phyloP scores from a whole-genome alignment of 2,329 filamentous ascomycete species.

The Hymenoscyphus fructigenus region DNA sequence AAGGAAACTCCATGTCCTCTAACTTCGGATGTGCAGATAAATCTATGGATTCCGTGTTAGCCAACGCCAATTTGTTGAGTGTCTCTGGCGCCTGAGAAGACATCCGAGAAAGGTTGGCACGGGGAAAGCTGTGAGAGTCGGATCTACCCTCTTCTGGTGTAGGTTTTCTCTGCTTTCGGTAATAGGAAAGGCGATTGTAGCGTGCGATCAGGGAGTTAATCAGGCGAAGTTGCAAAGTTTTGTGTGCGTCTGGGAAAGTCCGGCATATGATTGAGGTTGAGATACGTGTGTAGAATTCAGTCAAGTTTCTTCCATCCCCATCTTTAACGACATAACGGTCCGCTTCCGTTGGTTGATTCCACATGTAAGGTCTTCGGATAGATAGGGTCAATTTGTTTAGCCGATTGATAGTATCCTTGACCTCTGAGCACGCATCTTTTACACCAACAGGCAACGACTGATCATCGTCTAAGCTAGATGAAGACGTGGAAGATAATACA shows the following conservation, averaged over 20 bases:
- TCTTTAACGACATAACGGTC: neutral
- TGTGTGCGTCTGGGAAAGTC: neutral
- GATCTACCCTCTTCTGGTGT: neutral
- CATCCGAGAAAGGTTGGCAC: neutral
- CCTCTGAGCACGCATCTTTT: neutral
- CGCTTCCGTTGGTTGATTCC: neutral
- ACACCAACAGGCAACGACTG: neutral
- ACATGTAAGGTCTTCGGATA: neutral
- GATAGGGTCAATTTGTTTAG: neutral
- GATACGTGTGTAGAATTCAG: conserved; percentile 1
- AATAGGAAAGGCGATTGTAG: neutral
- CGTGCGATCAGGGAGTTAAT: neutral
- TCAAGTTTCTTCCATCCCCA: conserved; percentile 2
- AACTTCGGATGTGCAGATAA: too few species aligned
- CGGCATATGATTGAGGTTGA: neutral
- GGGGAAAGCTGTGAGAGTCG: neutral
- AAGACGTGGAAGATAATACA: too few species aligned
- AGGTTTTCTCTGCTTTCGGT: neutral
- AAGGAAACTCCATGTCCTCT: neutral
- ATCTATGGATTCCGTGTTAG: too few species aligned
- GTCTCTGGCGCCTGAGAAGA: neutral
- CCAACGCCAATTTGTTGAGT: too few species aligned
- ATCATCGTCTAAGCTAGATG: neutral
- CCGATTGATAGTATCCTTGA: neutral
- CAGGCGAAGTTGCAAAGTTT: neutral